phyloP scores from a whole-genome alignment of 2,329 filamentous ascomycete species.

The Raffaelea arxii region DNA sequence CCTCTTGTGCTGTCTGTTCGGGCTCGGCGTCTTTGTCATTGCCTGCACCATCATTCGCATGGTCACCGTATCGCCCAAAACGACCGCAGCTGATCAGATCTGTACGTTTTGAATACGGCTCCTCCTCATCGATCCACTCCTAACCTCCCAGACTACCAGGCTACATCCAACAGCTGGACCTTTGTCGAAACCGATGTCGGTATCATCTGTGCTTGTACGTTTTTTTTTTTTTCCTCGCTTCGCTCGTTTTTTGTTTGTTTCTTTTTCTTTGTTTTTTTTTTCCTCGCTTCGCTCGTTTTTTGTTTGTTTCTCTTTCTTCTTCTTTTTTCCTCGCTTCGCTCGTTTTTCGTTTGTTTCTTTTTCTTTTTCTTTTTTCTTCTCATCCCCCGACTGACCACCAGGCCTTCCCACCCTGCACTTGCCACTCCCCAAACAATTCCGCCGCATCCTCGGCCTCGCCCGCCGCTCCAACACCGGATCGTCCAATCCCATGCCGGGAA shows the following conservation, averaged over 20 bases:
- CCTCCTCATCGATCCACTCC: background rate
- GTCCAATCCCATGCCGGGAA: background rate
- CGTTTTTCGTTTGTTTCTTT: background rate
- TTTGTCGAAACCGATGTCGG: conserved; percentile 11
- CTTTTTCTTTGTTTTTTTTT: background rate
- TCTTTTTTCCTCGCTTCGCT: conserved; percentile 6
- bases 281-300: conserved; percentile 6
- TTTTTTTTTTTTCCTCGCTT: background rate
- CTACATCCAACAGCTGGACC: conserved; percentile 13
- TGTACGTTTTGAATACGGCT: no score
- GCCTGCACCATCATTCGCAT: conserved; percentile 5
- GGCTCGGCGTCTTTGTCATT: conserved; percentile 3
- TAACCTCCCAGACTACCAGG: conserved; percentile 9
- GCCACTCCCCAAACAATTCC: background rate
- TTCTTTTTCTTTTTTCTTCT: background rate
- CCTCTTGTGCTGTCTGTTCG: background rate
- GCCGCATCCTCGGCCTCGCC: background rate
- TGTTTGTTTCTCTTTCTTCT: background rate
- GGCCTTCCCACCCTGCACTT: no score
- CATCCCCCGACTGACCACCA: no score
- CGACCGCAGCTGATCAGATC: conserved; percentile 1
- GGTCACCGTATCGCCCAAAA: conserved; percentile 2
- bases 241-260: background rate
- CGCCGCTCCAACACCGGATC: background rate
- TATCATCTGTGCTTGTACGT: conserved; percentile 13